Evolutionary conservation across 208 protist genomes (phyloP), one percentile per base, ranked within the genome.

Genomic region (Lotmaria passim): DNA sequence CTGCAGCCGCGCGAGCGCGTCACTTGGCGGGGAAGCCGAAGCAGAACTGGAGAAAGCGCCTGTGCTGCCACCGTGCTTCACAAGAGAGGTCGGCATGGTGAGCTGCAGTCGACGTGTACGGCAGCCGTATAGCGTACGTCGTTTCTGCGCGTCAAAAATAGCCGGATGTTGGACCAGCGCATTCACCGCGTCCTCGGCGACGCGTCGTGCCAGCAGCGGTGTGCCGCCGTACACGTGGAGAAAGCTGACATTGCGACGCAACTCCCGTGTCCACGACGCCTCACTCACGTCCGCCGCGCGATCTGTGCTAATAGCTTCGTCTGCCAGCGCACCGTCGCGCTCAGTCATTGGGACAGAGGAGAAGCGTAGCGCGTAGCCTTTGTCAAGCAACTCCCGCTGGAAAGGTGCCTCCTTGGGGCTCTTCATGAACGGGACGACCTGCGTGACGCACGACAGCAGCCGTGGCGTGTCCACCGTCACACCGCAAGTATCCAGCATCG

Each of bases 181-280:
- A 44, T 93, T 69, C 14, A 95, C 79, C 6, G 74, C 79, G 14
- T 85, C 80, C 62, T 85, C 81, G 4, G 90, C 90, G 8, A 89
- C 78, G 53, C 75, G 65, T 17, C 90, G 81, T 24, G 90, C 84
- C 36, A 87, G 67, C 12, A 82, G 31, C 17, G 86, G 67, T 0
- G 75, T 73, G 28, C 90, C 90, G 24, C 90, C 90, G 60, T 93
- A 95, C 41, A 93, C 81, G 67, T 91, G 84, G 15, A 90, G 81
- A 33, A 86, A 69, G 11, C 73, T 66, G 7, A 80, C 65, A 23
- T 58, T 52, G 41, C 52, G 43, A 14, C 48, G 51, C 3, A 7
- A 17, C 33, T 31, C 31, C 10, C 43, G 36, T 4, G 6, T 28
- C 50, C 17, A 31, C 34, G 38, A 28, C 51, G 12, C 24, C 23